Evolutionary conservation across 257 asterid genomes (phyloP).

Genomic region (Marsdenia floribunda): DNA sequence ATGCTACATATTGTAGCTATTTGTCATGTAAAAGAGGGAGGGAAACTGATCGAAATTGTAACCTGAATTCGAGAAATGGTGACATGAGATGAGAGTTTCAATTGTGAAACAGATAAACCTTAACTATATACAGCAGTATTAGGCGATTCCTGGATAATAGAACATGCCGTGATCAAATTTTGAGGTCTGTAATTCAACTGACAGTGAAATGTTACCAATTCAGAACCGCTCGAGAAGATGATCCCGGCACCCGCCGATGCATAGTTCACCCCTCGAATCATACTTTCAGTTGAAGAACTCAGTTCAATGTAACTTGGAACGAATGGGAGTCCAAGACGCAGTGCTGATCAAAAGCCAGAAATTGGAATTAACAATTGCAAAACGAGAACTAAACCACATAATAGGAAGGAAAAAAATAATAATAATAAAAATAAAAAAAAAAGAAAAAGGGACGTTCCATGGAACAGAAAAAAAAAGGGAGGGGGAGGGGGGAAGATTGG

Average conservation of each 20-base stretch:
- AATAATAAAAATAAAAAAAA: no score
- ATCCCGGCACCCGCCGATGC: constrained; percentile 98
- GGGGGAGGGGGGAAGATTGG: no score
- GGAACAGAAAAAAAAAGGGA: no score
- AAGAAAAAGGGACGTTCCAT: no score
- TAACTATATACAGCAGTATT: not conserved
- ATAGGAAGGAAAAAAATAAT: constrained; percentile 6
- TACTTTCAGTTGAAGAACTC: constrained; percentile 50
- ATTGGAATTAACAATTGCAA: not conserved
- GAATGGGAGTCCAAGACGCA: constrained; percentile 73
- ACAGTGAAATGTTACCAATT: constrained; percentile 46
- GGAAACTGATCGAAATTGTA: no score
- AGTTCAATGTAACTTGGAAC: constrained; percentile 85
- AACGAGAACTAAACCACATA: not conserved
- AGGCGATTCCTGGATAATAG: not conserved
- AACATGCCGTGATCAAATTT: not conserved
- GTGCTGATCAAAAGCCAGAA: constrained; percentile 40
- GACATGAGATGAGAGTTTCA: not conserved
- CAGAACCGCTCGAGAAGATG: constrained; percentile 91
- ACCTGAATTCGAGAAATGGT: not conserved
- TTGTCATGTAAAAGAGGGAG: no score
- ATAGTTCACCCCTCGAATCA: constrained; percentile 73
- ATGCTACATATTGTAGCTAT: not conserved
- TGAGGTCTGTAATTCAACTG: not conserved
- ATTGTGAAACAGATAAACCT: not conserved